These are phyloP conservation scores for Septoria petroselini DNA, from an alignment of 2,329 filamentous ascomycete species.

Conservation along the genomic window DNA sequence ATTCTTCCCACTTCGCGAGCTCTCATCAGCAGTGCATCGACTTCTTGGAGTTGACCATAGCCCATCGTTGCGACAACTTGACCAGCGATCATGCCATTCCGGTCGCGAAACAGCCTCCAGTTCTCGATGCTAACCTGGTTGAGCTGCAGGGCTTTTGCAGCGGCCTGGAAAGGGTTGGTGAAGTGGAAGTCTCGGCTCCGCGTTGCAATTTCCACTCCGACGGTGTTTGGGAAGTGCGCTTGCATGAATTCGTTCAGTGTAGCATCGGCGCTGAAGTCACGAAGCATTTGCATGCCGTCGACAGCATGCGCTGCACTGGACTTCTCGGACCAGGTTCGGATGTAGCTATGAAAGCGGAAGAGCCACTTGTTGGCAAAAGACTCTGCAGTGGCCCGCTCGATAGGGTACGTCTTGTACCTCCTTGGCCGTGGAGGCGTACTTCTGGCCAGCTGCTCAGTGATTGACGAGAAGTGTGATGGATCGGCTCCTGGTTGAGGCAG, in stretches of 20 bases:
- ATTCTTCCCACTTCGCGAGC: background rate
- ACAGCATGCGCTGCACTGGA: background rate
- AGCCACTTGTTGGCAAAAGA: slow-evolving; percentile 3
- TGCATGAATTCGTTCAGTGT: background rate
- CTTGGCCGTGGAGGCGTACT: background rate
- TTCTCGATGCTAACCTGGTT: background rate
- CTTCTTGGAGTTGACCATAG: background rate
- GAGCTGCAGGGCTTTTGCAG: slow-evolving; percentile 2
- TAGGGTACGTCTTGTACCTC: background rate
- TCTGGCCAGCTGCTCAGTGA: slow-evolving; percentile 1
- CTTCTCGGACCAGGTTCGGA: slow-evolving; percentile 1
- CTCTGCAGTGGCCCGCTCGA: background rate
- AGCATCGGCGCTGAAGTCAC: slow-evolving; percentile 2
- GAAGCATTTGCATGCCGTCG: background rate
- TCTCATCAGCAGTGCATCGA: background rate
- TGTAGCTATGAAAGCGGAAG: slow-evolving; percentile 2
- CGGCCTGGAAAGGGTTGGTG: slow-evolving; percentile 4
- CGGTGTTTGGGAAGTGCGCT: background rate
- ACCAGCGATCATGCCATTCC: background rate
- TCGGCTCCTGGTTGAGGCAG: background rate
- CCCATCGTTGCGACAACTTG: background rate
- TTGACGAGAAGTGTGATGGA: background rate
- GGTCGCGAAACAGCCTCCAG: background rate
- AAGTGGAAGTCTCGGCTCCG: slow-evolving; percentile 1
- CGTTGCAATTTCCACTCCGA: background rate